Evolutionary conservation across 2,329 filamentous ascomycete genomes (phyloP), one percentile per base, ranked within the genome.

Genomic region (Helotiales sp.): DNA sequence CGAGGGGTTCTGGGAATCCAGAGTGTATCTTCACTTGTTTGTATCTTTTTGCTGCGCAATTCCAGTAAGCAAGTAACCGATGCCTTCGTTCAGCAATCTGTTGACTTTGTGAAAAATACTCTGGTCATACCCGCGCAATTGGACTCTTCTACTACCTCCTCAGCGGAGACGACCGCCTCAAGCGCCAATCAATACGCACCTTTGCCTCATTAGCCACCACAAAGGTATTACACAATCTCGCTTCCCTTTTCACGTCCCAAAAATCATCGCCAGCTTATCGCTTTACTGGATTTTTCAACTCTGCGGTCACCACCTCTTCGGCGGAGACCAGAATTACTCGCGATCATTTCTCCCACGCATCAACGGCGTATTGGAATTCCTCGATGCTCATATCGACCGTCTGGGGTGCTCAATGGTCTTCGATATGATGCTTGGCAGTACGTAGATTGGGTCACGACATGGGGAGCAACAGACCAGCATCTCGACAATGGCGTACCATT

Each of bases 401-500:
- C 28, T 73, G 22, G 75, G 75, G 71, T 78, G 15, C n/a, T n/a
- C n/a, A 74, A 72, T 30, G 71, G 75, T 1, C 67, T 76, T 2
- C 70, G 72, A 0, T 68, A 72, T 28, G 74, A 74, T 50, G 70
- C 75, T 10, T 80, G 78, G 78, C 74, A 79, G 54, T 80, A 77
- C 57, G 78, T 79, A 2, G 79, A 80, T 62, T 80, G 78, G 79
- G 64, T 68, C 24, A 68, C 62, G 10, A 65, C 55, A 20, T 71
- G 67, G 69, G 61, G 65, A 4, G 60, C 65, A 10, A 75, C 74
- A 6, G 72, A 72, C 11, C 69, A 69, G 4, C 75, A 78, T 64
- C 76, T 74, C 0, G 77, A 79, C 34, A 79, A 79, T 54, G 81
- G 81, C 3, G 79, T 82, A 0, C 80, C 80, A 0, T 78, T 78